phyloP scores from a whole-genome alignment of 345 rosid genomes.

The Brassica carinata region DNA sequence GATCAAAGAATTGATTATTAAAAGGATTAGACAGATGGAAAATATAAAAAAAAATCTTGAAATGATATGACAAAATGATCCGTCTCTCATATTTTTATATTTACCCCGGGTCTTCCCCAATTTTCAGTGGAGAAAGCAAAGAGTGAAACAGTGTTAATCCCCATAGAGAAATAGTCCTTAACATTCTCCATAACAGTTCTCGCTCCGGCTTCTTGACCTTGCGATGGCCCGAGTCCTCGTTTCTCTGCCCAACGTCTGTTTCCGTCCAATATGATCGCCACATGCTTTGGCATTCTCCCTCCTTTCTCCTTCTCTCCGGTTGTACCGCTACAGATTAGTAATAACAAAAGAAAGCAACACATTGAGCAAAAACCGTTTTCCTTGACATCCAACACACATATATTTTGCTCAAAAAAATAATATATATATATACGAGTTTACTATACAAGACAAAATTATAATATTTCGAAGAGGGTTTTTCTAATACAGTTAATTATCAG shows the following conservation, averaged over 20 bases:
- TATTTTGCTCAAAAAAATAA: too few relatives aligned
- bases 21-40: not conserved
- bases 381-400: not conserved
- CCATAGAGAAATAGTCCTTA: constrained; percentile 46
- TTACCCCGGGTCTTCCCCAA: constrained; percentile 63
- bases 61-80: not conserved
- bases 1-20: not conserved
- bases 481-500: not conserved
- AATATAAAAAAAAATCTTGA: not conserved
- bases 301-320: constrained; percentile 23
- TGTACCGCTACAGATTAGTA: constrained; percentile 1
- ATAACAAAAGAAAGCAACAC: not conserved
- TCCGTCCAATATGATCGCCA: constrained; percentile 77
- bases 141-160: constrained; percentile 58
- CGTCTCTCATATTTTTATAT: constrained; percentile 2
- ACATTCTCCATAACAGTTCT: constrained; percentile 41
- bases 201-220: constrained; percentile 64
- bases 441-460: not conserved
- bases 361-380: not conserved
- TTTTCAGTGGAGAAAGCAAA: constrained; percentile 73
- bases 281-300: constrained; percentile 60
- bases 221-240: constrained; percentile 44
- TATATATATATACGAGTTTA: not conserved
- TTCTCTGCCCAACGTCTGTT: constrained; percentile 63
- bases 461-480: not conserved